Percentiles rank a stretch among this genome's conserved stretches.
These are phyloP conservation scores for Leccinum pellstonianum DNA, from an alignment of 768 basidiomycete genomes.

Conservation along the genomic window DNA sequence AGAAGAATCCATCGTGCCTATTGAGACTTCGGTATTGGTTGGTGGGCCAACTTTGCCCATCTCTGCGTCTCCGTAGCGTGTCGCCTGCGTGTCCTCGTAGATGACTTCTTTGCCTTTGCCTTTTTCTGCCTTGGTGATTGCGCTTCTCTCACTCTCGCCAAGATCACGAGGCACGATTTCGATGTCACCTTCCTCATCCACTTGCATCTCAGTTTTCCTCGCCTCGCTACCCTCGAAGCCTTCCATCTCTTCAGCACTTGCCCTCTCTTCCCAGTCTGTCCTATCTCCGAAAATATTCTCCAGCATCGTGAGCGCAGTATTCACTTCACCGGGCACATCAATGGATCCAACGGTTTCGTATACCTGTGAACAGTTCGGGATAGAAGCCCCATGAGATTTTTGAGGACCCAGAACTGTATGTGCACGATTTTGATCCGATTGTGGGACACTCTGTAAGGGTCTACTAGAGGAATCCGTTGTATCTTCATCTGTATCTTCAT, in stretches of 20 bases:
- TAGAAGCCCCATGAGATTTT: background rate
- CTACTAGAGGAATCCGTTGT: background rate
- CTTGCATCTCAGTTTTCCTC: background rate
- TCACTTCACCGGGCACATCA: conserved; percentile 16
- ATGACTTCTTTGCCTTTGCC: conserved; percentile 32
- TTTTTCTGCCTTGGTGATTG: background rate
- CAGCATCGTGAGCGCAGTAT: conserved; percentile 37
- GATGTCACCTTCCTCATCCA: conserved; percentile 28
- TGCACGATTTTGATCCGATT: background rate
- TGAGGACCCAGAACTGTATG: background rate
- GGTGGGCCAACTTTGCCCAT: conserved; percentile 8
- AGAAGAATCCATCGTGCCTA: background rate
- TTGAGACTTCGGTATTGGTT: background rate
- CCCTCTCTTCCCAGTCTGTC: conserved; percentile 59
- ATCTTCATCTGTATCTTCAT: background rate
- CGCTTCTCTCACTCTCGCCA: background rate
- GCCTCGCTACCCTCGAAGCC: conserved; percentile 22
- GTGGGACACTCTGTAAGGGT: background rate
- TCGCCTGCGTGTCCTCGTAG: conserved; percentile 2
- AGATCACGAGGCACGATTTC: conserved; percentile 18
- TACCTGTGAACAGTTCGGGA: background rate
- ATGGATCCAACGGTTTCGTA: background rate
- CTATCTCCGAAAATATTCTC: conserved; percentile 51
- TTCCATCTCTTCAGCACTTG: conserved; percentile 59
- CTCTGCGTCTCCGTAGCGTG: conserved; percentile 10